A percentile compares a stretch with the other conserved stretches of the same genome.
Evolutionary conservation across 805 yeast species (phyloP).

Genomic region (Candida arabinofermentans): DNA sequence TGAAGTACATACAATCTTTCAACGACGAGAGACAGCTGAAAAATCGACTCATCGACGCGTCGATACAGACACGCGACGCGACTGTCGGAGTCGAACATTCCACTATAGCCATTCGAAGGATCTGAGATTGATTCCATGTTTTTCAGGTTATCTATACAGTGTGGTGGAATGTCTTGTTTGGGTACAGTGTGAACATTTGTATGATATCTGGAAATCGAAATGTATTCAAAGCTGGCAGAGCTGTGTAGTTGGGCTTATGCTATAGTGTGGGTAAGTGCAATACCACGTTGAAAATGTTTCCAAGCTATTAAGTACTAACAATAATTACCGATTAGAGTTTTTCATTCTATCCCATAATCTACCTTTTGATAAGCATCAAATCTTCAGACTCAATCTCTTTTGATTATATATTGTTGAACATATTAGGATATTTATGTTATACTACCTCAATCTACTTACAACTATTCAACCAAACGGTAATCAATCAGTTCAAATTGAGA

Average conservation of each 20-base stretch:
- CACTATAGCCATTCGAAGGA: too few species aligned
- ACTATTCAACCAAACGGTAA: slow-evolving; percentile 32
- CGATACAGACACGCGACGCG: too few species aligned
- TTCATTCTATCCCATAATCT: slow-evolving; percentile 47
- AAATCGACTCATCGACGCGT: too few species aligned
- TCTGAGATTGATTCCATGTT: too few species aligned
- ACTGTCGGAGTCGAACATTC: too few species aligned
- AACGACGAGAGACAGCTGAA: too few species aligned
- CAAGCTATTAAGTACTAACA: not conserved
- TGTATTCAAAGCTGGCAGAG: slow-evolving; percentile 12
- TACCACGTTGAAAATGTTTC: not conserved
- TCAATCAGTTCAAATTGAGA: slow-evolving; percentile 25
- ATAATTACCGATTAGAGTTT: slow-evolving; percentile 30
- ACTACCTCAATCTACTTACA: slow-evolving; percentile 41
- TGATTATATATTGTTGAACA: slow-evolving; percentile 44
- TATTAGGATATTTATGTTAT: slow-evolving; percentile 44
- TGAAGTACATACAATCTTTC: too few species aligned
- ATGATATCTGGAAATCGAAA: not conserved
- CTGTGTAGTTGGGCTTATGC: slow-evolving; percentile 30
- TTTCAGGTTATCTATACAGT: too few species aligned
- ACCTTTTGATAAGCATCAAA: slow-evolving; percentile 35
- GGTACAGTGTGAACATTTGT: too few species aligned
- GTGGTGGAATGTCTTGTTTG: too few species aligned
- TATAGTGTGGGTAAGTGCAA: slow-evolving; percentile 22
- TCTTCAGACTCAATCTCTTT: slow-evolving; percentile 47